Evolutionary conservation across 179 eudicot species (phyloP), one percentile per base, ranked within the genome.

Genomic region (Beta corolliflora): DNA sequence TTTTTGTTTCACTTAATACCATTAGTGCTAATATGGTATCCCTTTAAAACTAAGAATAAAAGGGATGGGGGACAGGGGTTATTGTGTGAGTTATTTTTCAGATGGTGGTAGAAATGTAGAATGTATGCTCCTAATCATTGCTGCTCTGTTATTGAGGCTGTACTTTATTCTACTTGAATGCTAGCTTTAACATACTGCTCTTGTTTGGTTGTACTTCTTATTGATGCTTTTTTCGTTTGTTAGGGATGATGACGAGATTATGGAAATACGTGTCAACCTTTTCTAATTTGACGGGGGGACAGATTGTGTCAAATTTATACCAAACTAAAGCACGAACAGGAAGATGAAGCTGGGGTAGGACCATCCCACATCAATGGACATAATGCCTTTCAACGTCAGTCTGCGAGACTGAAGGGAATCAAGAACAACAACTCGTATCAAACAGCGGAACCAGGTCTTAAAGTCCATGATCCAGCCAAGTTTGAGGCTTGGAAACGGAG

Each of bases 261-360:
- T 97, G 99, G 99, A 97, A 97, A 77, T 95, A 93, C 80, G 98
- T 97, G 58, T 94, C 98, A 0, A 93, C 90, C 67, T 97, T 87
- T 80, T 97, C 99, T 77, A 94, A 94, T 87, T 83, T 97, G 86
- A 86, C 94, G 19, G 99, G 99, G n/a, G 60, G 99, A 92, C 79
- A 85, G 91, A 76, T 93, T 97, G 81, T 86, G 86, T 82, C 93
- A 97, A 83, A 93, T 97, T n/a, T 97, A 97, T 86, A 86, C 98
- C 55, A 94, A 97, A 84, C 93, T 97, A 29, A 97, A 93, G 87
- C 88, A 84, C 80, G 98, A 94, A 83, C 91, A 82, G 81, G 91
- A 88, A 79, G 90, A 79, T 7, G 91, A 88, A 78, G 89, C 84
- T 66, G 93, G 94, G n/a, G 93, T 88, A 74, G 97, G 96, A 61